Evolutionary conservation across 2,329 filamentous ascomycete genomes (phyloP).

Genomic region (Aspergillus oerlinghausenensis): DNA sequence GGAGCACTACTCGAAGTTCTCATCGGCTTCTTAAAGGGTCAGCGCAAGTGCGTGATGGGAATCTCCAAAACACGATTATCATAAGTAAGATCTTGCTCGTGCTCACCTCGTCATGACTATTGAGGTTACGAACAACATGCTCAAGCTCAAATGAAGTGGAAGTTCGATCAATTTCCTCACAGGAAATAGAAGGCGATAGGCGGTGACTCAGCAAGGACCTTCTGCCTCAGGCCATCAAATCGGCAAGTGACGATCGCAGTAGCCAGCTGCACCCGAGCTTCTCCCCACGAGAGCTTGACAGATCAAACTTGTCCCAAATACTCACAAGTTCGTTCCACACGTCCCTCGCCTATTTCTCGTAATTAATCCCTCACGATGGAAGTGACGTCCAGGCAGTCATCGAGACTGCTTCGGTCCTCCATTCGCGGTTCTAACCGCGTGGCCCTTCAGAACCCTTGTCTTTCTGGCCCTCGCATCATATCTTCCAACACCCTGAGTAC

Average conservation of each 20-base stretch:
- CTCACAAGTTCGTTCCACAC: slow-evolving; percentile 5
- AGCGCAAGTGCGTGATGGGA: background rate
- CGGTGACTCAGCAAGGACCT: slow-evolving; percentile 7
- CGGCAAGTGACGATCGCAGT: slow-evolving; percentile 5
- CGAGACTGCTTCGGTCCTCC: slow-evolving; percentile 29
- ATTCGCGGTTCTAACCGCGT: slow-evolving; percentile 14
- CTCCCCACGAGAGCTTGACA: slow-evolving; percentile 10
- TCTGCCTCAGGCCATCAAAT: slow-evolving; percentile 24
- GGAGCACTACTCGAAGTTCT: background rate
- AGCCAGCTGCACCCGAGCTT: slow-evolving; percentile 14
- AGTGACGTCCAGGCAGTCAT: slow-evolving; percentile 31
- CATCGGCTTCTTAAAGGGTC: background rate
- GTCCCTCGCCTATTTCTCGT: background rate
- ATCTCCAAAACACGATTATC: background rate
- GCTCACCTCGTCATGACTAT: background rate
- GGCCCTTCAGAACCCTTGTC: slow-evolving; percentile 20
- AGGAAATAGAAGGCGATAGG: background rate
- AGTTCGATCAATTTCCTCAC: background rate
- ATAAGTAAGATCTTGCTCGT: background rate
- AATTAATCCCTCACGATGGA: slow-evolving; percentile 29
- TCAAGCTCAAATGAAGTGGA: background rate
- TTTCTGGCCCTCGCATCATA: slow-evolving; percentile 16
- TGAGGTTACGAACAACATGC: background rate
- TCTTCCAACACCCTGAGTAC: slow-evolving; percentile 18
- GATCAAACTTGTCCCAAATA: slow-evolving; percentile 3